Percentiles rank a stretch among this genome's conserved stretches.
These are phyloP conservation scores for Yarrowia porcina DNA, from an alignment of 805 yeast genomes.

Conservation along the genomic window DNA sequence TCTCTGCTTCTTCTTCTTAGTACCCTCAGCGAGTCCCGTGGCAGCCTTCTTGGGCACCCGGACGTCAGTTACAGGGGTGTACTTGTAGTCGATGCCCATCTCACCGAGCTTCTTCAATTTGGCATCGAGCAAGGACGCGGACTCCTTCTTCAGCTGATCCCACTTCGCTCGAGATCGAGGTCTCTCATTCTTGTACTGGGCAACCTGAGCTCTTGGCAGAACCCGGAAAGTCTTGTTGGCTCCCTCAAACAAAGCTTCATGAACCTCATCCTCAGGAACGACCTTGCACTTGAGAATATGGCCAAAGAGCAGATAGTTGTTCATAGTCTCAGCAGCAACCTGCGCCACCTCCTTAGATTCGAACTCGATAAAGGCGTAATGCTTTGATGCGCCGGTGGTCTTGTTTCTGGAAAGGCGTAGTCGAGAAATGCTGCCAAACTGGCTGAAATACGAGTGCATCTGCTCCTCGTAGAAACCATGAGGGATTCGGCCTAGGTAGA, in stretches of 20 bases:
- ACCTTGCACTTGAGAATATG: slow-evolving; percentile 76
- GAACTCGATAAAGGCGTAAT: slow-evolving; percentile 88
- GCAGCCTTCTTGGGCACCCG: slow-evolving; percentile 26
- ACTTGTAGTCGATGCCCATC: slow-evolving; percentile 55
- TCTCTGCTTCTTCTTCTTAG: slow-evolving; percentile 28
- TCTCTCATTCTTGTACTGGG: slow-evolving; percentile 52
- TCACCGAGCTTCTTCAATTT: slow-evolving; percentile 51
- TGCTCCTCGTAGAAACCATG: slow-evolving; percentile 80
- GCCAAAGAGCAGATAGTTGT: slow-evolving; percentile 84
- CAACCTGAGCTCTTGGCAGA: slow-evolving; percentile 58
- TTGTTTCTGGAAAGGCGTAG: slow-evolving; percentile 83
- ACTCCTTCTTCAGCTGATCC: slow-evolving; percentile 51
- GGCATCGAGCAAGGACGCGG: slow-evolving; percentile 43
- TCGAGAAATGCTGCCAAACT: slow-evolving; percentile 82
- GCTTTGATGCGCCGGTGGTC: slow-evolving; percentile 86
- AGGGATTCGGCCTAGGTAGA: slow-evolving; percentile 90
- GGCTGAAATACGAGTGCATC: slow-evolving; percentile 74
- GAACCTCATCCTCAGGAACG: slow-evolving; percentile 43
- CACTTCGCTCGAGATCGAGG: slow-evolving; percentile 57
- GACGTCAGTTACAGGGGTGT: slow-evolving; percentile 23
- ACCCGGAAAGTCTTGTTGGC: slow-evolving; percentile 53
- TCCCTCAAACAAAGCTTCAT: slow-evolving; percentile 55
- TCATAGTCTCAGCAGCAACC: slow-evolving; percentile 92
- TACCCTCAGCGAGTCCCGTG: slow-evolving; percentile 17
- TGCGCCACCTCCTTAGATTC: slow-evolving; percentile 69